Evolutionary conservation across 768 basidiomycete genomes (phyloP).

Genomic region (Pholiota microspora): DNA sequence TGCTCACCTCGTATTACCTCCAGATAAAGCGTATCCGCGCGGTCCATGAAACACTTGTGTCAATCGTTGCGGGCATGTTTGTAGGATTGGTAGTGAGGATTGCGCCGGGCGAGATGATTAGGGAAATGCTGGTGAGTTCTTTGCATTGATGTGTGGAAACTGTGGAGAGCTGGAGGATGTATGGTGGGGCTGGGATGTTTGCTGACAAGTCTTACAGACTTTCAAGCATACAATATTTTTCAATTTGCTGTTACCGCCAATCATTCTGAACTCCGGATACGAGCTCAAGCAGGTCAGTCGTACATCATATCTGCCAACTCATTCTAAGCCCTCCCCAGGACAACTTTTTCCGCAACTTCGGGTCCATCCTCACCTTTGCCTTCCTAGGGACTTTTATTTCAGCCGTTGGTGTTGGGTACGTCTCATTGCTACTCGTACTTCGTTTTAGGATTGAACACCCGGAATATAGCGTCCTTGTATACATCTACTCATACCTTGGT

Average conservation of each 20-base stretch:
- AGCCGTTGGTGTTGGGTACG: constrained; percentile 93
- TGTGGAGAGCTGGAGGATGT: not conserved
- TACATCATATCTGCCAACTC: not conserved
- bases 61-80: constrained; percentile 94
- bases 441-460: constrained; percentile 40
- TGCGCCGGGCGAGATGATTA: constrained; percentile 89
- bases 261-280: constrained; percentile 97
- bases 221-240: constrained; percentile 98
- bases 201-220: constrained; percentile 50
- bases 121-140: constrained; percentile 90
- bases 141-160: not conserved
- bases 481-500: constrained; percentile 91
- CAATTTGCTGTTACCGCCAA: constrained; percentile 96
- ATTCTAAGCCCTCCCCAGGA: constrained; percentile 52
- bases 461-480: constrained; percentile 81
- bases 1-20: constrained; percentile 96
- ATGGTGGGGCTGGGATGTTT: not conserved
- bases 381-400: constrained; percentile 96
- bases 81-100: constrained; percentile 91
- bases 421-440: constrained; percentile 17
- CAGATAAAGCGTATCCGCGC: constrained; percentile 96
- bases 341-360: constrained; percentile 98
- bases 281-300: constrained; percentile 86
- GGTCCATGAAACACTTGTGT: constrained; percentile 93
- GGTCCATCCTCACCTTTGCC: constrained; percentile 91